phyloP scores from a whole-genome alignment of 257 asterid species.

The Thymus mandschuricus region DNA sequence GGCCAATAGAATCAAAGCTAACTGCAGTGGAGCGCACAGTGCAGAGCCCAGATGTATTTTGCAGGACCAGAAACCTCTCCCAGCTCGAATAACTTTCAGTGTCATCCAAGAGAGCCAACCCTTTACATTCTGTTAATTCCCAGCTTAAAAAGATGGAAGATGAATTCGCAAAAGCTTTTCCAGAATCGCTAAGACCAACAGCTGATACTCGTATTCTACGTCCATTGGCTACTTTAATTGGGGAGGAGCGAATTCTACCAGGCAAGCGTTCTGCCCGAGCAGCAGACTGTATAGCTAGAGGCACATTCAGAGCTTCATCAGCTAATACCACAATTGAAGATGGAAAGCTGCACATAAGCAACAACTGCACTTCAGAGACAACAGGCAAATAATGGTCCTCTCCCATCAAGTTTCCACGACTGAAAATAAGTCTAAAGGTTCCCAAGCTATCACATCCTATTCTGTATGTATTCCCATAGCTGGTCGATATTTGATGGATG shows the following conservation, averaged over 20 bases:
- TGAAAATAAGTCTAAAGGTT: conserved; percentile 60
- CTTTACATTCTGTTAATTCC: conserved; percentile 73
- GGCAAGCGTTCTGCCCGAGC: conserved; percentile 66
- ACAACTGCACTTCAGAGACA: conserved; percentile 71
- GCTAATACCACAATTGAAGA: conserved; percentile 70
- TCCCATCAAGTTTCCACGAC: conserved; percentile 86
- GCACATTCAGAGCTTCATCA: conserved; percentile 70
- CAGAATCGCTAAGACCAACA: conserved; percentile 72
- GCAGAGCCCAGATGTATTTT: conserved; percentile 77
- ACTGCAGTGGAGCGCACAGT: conserved; percentile 60
- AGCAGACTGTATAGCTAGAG: conserved; percentile 58
- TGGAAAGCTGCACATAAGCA: conserved; percentile 67
- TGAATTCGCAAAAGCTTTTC: conserved; percentile 81
- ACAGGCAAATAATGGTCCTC: conserved; percentile 71
- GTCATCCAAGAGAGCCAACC: conserved; percentile 63
- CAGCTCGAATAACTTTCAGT: conserved; percentile 62
- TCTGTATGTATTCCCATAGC: conserved; percentile 63
- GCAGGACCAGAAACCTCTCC: conserved; percentile 81
- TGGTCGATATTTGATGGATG: conserved; percentile 45
- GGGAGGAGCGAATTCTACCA: conserved; percentile 63
- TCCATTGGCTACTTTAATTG: conserved; percentile 82
- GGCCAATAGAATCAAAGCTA: conserved; percentile 50
- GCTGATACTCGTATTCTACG: conserved; percentile 80
- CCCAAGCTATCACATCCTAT: conserved; percentile 71
- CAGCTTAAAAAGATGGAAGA: conserved; percentile 78